These are phyloP conservation scores for Vigna reflexopilosa DNA, from an alignment of 306 rosid species.

Conservation along the genomic window DNA sequence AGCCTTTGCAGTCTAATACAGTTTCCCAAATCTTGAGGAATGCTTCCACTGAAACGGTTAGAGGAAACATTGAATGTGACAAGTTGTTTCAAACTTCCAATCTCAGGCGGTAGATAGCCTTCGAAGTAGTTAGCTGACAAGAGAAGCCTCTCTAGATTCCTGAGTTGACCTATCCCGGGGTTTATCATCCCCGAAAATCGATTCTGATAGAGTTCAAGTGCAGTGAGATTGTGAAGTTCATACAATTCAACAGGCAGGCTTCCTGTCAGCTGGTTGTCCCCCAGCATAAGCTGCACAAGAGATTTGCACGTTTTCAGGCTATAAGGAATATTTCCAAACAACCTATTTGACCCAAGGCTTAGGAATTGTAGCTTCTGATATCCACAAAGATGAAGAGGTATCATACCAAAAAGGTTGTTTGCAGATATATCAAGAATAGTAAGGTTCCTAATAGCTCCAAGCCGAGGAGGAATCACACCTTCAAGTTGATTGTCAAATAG, in stretches of 20 bases:
- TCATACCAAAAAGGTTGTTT: constrained; percentile 68
- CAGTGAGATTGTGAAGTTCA: constrained; percentile 69
- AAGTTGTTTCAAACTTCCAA: constrained; percentile 64
- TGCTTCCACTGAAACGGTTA: constrained; percentile 60
- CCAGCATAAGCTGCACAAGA: constrained; percentile 77
- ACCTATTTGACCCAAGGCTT: constrained; percentile 76
- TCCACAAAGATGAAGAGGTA: constrained; percentile 69
- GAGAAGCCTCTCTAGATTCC: constrained; percentile 65
- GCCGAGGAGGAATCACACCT: constrained; percentile 74
- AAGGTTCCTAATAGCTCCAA: constrained; percentile 63
- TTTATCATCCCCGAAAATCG: constrained; percentile 61
- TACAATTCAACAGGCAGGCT: constrained; percentile 65
- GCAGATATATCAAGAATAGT: constrained; percentile 70
- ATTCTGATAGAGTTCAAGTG: constrained; percentile 70
- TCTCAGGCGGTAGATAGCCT: constrained; percentile 69
- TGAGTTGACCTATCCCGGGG: constrained; percentile 63
- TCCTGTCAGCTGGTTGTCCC: constrained; percentile 68
- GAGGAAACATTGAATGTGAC: constrained; percentile 73
- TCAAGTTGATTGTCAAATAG: constrained; percentile 75
- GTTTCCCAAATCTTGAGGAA: constrained; percentile 75
- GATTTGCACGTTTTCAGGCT: constrained; percentile 72
- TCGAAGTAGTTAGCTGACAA: constrained; percentile 66
- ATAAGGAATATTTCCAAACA: constrained; percentile 72
- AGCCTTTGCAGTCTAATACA: constrained; percentile 72
- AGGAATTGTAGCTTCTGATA: constrained; percentile 62